These are phyloP conservation scores for Besnoitia besnoiti DNA, from an alignment of 169 alveolate genomes.

Conservation along the genomic window DNA sequence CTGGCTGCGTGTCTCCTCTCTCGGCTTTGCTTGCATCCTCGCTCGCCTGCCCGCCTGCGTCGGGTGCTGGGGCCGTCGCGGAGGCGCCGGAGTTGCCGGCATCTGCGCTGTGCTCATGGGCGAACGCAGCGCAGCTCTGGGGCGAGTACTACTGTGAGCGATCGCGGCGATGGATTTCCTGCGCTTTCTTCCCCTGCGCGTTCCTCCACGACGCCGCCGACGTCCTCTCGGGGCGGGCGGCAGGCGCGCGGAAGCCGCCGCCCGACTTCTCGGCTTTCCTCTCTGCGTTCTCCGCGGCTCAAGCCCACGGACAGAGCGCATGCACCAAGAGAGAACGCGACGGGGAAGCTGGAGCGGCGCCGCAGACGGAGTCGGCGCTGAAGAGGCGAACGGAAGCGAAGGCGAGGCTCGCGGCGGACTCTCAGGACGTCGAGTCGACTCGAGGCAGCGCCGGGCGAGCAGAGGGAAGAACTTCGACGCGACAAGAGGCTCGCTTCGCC, in stretches of 20 bases:
- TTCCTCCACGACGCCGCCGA: slow-evolving; percentile 47
- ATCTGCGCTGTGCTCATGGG: slow-evolving; percentile 1
- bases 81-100: background rate
- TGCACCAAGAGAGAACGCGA: no score
- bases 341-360: no score
- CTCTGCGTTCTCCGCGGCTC: no score
- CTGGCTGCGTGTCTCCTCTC: background rate
- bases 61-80: background rate
- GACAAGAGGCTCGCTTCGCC: no score
- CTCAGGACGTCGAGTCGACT: no score
- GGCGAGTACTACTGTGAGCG: slow-evolving; percentile 19
- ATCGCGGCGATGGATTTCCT: slow-evolving; percentile 42
- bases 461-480: no score
- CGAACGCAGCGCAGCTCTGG: slow-evolving; percentile 34
- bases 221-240: background rate
- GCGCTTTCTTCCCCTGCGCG: slow-evolving; percentile 19
- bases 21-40: background rate
- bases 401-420: no score
- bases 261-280: background rate
- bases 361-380: no score
- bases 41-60: background rate
- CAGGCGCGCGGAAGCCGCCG: background rate
- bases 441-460: no score
- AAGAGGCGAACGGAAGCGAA: no score
- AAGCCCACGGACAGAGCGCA: no score